A percentile compares a stretch with the other conserved stretches of the same genome.
Evolutionary conservation across 1,139 yeast genomes (phyloP).

Genomic region (Petasospora fabianii): DNA sequence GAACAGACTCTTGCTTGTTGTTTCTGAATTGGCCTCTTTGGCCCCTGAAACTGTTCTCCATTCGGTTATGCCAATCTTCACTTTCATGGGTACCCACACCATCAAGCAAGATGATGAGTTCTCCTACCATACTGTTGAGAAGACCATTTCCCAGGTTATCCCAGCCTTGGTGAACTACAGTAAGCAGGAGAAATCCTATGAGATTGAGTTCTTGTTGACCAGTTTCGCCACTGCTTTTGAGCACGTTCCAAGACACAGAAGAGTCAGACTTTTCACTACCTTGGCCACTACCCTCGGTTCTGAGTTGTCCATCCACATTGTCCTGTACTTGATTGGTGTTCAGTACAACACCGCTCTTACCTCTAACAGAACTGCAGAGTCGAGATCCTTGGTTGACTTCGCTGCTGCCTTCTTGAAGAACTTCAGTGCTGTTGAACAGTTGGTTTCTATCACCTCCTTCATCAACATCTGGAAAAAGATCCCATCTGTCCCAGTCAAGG

Average conservation of each 20-base stretch:
- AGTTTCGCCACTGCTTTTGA: constrained; percentile 92
- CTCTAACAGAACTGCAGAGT: constrained; percentile 61
- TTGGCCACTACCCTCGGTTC: constrained; percentile 77
- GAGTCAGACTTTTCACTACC: constrained; percentile 79
- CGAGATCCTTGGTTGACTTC: constrained; percentile 66
- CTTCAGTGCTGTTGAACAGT: constrained; percentile 66
- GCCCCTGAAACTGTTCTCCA: constrained; percentile 92
- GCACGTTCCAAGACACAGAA: constrained; percentile 94
- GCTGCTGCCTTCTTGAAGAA: constrained; percentile 62
- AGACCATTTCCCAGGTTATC: constrained; percentile 83
- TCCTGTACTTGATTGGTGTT: constrained; percentile 75
- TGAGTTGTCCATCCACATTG: constrained; percentile 60
- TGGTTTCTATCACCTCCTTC: constrained; percentile 54
- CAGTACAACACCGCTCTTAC: constrained; percentile 57
- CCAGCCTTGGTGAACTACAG: constrained; percentile 80
- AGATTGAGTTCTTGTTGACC: constrained; percentile 77
- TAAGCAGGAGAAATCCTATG: constrained; percentile 47
- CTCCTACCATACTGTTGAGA: constrained; percentile 88
- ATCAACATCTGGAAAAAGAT: constrained; percentile 51
- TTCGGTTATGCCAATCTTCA: constrained; percentile 97
- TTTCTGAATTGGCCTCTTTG: constrained; percentile 81
- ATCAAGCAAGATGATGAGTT: constrained; percentile 96
- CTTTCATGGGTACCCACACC: constrained; percentile 98
- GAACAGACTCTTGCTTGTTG: constrained; percentile 76
- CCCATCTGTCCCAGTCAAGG: constrained; percentile 39